Evolutionary conservation across 2,329 filamentous ascomycete species (phyloP).

Genomic region (Pseudomassariella vexata): DNA sequence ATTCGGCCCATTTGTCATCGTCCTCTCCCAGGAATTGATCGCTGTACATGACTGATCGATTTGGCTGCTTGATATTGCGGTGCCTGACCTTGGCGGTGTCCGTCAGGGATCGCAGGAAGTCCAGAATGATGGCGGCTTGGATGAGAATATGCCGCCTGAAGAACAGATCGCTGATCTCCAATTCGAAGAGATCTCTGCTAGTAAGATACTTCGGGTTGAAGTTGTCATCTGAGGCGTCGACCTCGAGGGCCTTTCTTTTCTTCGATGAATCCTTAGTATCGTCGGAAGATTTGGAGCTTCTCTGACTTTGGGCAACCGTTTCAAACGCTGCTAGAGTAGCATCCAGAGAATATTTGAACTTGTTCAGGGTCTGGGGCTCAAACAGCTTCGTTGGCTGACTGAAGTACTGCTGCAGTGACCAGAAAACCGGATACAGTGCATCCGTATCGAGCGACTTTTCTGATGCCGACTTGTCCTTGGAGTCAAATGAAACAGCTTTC

Average conservation of each 20-base stretch:
- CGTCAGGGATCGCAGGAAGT: conserved; percentile 90
- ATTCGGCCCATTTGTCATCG: conserved; percentile 78
- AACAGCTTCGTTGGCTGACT: conserved; percentile 85
- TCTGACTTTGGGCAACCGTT: conserved; percentile 42
- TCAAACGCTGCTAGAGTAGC: conserved; percentile 54
- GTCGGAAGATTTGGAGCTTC: conserved; percentile 47
- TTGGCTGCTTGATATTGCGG: conserved; percentile 57
- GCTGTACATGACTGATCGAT: conserved; percentile 82
- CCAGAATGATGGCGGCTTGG: conserved; percentile 87
- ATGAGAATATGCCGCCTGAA: conserved; percentile 93
- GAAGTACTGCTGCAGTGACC: conserved; percentile 87
- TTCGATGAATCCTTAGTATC: conserved; percentile 55
- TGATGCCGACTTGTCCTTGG: conserved; percentile 32
- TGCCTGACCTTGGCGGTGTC: conserved; percentile 76
- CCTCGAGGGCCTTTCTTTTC: conserved; percentile 65
- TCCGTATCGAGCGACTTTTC: conserved; percentile 60
- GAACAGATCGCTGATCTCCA: conserved; percentile 93
- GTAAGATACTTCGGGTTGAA: conserved; percentile 99
- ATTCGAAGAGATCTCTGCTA: conserved; percentile 90
- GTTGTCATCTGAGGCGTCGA: conserved; percentile 55
- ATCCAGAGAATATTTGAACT: conserved; percentile 74
- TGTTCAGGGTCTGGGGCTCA: conserved; percentile 61
- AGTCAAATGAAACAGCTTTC: conserved; percentile 39
- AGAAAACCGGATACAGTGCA: conserved; percentile 83
- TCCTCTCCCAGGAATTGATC: conserved; percentile 74